Percentiles rank a stretch among this genome's conserved stretches.
Evolutionary conservation across 495 filamentous ascomycete genomes (phyloP).

Genomic region (Chaetomidium leptoderma): DNA sequence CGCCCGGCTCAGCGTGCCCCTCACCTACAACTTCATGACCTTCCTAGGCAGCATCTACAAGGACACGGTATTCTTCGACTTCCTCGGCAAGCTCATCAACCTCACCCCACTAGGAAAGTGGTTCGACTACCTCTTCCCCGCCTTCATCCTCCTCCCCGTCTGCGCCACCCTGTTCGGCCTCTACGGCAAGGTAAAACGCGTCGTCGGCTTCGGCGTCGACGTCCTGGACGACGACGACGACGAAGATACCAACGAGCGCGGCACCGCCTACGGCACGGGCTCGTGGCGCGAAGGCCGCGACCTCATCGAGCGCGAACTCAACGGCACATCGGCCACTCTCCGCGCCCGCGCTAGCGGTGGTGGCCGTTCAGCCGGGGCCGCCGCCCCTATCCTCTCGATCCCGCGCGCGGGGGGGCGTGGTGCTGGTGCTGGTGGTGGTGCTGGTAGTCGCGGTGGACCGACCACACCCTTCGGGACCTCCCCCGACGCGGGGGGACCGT

Average conservation of each 20-base stretch:
- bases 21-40: conserved; percentile 93
- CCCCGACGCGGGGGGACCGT: conserved; percentile 16
- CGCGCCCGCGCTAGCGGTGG: conserved; percentile 26
- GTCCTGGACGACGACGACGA: conserved; percentile 73
- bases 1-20: conserved; percentile 81
- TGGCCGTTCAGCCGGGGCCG: conserved; percentile 26
- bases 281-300: conserved; percentile 92
- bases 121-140: conserved; percentile 84
- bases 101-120: conserved; percentile 77
- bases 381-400: conserved; percentile 40
- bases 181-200: conserved; percentile 72
- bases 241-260: conserved; percentile 47
- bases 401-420: conserved; percentile 19
- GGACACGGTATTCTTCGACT: conserved; percentile 76
- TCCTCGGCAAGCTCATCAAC: conserved; percentile 79
- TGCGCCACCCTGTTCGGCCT: conserved; percentile 78
- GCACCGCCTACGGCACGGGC: conserved; percentile 65
- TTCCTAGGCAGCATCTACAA: conserved; percentile 69
- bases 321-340: conserved; percentile 48
- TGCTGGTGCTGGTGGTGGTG: conserved; percentile 14
- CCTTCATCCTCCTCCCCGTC: conserved; percentile 79
- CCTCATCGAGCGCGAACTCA: conserved; percentile 84
- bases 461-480: conserved; percentile 44
- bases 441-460: conserved; percentile 17
- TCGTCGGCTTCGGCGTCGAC: conserved; percentile 72